A percentile compares a stretch with the other conserved stretches of the same genome.
phyloP scores from a whole-genome alignment of 352 stramenopile genomes.

The Globisporangium rhizosaccharum region DNA sequence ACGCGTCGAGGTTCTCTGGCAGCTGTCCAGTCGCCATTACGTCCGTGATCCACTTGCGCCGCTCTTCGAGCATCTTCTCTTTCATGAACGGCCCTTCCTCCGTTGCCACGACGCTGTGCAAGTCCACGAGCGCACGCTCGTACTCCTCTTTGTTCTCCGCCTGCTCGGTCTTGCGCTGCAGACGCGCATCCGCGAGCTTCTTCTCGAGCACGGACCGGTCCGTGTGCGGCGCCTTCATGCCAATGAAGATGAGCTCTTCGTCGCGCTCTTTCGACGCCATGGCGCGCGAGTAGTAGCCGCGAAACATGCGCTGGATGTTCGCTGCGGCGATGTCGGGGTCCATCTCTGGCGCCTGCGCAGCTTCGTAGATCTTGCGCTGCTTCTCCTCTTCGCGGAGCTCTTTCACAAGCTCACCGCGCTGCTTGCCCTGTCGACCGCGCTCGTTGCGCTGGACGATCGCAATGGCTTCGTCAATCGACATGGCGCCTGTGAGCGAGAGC shows the following conservation, averaged over 20 bases:
- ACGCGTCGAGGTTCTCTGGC: constrained; percentile 87
- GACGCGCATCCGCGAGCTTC: constrained; percentile 65
- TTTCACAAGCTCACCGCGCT: constrained; percentile 80
- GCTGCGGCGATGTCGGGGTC: constrained; percentile 89
- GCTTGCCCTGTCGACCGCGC: constrained; percentile 80
- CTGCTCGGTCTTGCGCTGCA: constrained; percentile 89
- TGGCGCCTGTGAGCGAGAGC: constrained; percentile 18
- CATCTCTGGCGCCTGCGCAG: constrained; percentile 65
- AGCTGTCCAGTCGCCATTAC: constrained; percentile 81
- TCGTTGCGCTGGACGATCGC: constrained; percentile 89
- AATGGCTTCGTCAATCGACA: constrained; percentile 77
- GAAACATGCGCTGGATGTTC: constrained; percentile 90
- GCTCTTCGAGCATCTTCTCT: constrained; percentile 87
- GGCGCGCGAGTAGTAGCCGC: constrained; percentile 71
- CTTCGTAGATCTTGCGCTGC: constrained; percentile 71
- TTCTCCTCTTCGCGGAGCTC: constrained; percentile 84
- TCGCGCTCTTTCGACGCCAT: constrained; percentile 64
- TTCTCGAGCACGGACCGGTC: constrained; percentile 64
- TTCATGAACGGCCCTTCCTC: constrained; percentile 93
- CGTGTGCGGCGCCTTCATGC: constrained; percentile 80
- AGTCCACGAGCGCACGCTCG: constrained; percentile 74
- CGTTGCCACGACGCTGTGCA: constrained; percentile 72
- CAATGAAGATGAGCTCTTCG: constrained; percentile 89
- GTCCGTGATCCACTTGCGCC: constrained; percentile 91
- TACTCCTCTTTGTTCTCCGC: constrained; percentile 91